Base-by-base conservation (phyloP, 371 early-diverging fungal genomes). In the Rhizopus delemar region DNA sequence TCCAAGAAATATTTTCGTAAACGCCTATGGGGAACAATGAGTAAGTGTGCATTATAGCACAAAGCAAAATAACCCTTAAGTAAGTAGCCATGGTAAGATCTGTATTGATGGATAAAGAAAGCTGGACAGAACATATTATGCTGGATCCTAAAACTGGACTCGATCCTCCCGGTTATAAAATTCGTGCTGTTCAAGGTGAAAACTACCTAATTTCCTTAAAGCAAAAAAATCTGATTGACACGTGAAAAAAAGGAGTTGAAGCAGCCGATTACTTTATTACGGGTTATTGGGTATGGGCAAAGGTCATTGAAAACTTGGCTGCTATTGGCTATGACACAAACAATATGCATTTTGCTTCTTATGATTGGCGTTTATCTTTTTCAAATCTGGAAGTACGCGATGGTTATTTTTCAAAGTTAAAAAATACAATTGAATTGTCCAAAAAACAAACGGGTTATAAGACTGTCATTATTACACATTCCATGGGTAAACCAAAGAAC, bases 281-380 rank as follows among this genome's bases (percentile, higher is more conserved):
- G 1, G 95, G 95, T 13, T 91, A 93, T 71, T 96, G 95, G 97
- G 90, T 97, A 15, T 94, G 95, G 96, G 94, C 90, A 51, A 87
- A 89, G 50, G 75, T 86, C 29, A 86, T 92, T 57, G 88, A 91
- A 63, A 95, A 94, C 66, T 60, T 95, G 51, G 93, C 93, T 0
- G 88, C 86, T 0, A 82, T 96, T 46, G 96, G 95, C 29, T 94
- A 95, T 69, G 96, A 96, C 73, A 86, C 75, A 71, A 91, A 89
- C 61, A 91, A 86, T 51, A 91, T 96, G 88, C 80, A 89, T 41
- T 73, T 96, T 48, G 94, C 95, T 0, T 80, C 93, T 0, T 97
- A 94, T 70, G 97, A 98, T 75, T 98, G 98, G 97, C 81, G 98
- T 45, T 76, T 98, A 41, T 81, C 91, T 0, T 87, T 90, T 56